These are phyloP conservation scores for Coccomyxa sp. DNA, from an alignment of 139 green algal genomes.

Conservation along the genomic window DNA sequence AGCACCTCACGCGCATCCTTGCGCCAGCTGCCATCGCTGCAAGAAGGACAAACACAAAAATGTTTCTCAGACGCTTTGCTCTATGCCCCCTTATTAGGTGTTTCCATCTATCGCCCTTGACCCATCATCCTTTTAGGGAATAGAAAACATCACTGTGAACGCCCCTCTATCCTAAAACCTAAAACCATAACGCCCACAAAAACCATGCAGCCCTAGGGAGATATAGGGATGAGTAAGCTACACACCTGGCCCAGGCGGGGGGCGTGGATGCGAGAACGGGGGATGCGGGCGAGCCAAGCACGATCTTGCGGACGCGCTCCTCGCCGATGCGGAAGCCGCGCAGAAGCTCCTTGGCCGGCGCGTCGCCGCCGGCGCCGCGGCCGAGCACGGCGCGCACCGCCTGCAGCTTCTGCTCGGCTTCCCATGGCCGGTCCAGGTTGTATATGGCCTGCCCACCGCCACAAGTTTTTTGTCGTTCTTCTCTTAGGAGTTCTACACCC, in stretches of 20 bases:
- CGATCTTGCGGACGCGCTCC: constrained; percentile 27
- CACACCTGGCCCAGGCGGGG: constrained; percentile 35
- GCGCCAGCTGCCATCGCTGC: neutral
- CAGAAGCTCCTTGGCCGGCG: neutral
- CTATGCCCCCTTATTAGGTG: neutral
- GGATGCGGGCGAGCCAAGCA: constrained; percentile 22
- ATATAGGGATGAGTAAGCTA: neutral
- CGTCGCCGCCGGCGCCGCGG: neutral
- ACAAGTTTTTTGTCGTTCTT: neutral
- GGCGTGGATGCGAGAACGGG: constrained; percentile 22
- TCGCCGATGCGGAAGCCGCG: constrained; percentile 16
- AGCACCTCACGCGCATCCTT: constrained; percentile 15
- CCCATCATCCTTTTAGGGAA: neutral
- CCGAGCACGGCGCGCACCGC: constrained; percentile 3
- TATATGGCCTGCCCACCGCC: neutral
- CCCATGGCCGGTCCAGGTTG: neutral
- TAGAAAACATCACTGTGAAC: neutral
- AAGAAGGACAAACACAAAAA: neutral
- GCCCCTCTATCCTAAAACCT: neutral
- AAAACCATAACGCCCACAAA: neutral
- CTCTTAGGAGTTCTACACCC: neutral
- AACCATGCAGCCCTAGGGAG: too few relatives aligned
- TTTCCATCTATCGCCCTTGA: neutral
- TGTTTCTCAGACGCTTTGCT: neutral
- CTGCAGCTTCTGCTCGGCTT: constrained; percentile 19